Percentiles rank a stretch among this genome's conserved stretches.
Evolutionary conservation across 306 rosid species (phyloP).

Genomic region (Inga laurina): DNA sequence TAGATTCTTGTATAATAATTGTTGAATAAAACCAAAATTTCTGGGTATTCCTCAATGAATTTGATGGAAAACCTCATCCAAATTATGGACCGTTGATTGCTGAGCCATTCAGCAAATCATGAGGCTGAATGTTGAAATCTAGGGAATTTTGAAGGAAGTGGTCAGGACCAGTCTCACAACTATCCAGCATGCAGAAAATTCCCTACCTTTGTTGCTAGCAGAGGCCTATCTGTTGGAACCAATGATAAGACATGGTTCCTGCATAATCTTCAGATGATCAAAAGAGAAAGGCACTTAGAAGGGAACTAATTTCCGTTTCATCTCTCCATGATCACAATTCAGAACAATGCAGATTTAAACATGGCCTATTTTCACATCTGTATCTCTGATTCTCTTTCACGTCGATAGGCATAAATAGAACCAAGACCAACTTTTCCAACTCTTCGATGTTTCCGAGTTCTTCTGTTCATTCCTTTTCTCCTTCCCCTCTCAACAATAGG

Average conservation of each 20-base stretch:
- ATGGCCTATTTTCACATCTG: constrained; percentile 33
- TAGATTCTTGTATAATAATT: not conserved
- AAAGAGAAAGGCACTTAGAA: not conserved
- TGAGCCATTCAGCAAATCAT: not conserved
- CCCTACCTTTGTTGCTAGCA: constrained; percentile 11
- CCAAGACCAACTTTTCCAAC: constrained; percentile 65
- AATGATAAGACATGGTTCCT: not conserved
- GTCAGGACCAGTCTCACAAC: constrained; percentile 22
- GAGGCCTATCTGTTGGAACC: not conserved
- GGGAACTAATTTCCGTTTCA: constrained; percentile 11
- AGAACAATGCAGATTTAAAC: not conserved
- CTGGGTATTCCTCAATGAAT: not conserved
- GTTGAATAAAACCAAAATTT: not conserved
- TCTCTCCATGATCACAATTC: constrained; percentile 11
- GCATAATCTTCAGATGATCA: constrained; percentile 4
- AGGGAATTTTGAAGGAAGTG: constrained; percentile 14
- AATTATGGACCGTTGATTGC: constrained; percentile 1
- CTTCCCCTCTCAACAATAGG: constrained; percentile 42
- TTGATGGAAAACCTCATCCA: not conserved
- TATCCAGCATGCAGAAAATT: constrained; percentile 9
- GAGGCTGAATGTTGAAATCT: not conserved
- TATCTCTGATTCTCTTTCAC: constrained; percentile 64
- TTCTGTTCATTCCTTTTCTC: constrained; percentile 57
- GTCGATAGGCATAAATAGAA: constrained; percentile 56
- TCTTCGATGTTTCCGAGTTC: constrained; percentile 66